These are phyloP conservation scores for Triglochin maritima DNA, from an alignment of 106 monocot genomes.

Conservation along the genomic window DNA sequence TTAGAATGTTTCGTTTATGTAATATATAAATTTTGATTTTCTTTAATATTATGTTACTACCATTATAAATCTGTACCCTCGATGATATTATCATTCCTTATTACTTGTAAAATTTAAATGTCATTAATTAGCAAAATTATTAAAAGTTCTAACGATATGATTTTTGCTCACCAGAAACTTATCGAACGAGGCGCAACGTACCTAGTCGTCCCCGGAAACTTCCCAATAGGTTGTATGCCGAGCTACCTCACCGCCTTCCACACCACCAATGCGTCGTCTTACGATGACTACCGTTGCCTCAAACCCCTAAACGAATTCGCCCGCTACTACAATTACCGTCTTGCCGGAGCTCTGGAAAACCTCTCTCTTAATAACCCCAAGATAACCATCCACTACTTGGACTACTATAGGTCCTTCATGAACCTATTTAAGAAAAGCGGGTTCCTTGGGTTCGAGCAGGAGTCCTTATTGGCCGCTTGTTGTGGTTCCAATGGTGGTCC, in stretches of 20 bases:
- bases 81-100: too few species aligned
- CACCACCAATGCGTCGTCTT: not conserved
- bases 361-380: not conserved
- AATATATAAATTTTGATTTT: too few species aligned
- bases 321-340: conserved; percentile 6
- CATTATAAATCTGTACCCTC: too few species aligned
- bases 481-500: conserved; percentile 9
- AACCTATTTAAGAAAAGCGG: not conserved
- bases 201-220: conserved; percentile 15
- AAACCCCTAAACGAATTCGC: conserved; percentile 12
- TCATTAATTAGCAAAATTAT: too few species aligned
- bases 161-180: not conserved
- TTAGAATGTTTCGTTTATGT: too few species aligned
- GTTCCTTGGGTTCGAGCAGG: not conserved
- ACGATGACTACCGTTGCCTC: conserved; percentile 3
- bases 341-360: not conserved
- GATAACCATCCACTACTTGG: conserved; percentile 11
- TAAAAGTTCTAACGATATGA: too few species aligned
- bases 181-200: conserved; percentile 8
- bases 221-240: conserved; percentile 20
- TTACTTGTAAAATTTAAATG: too few species aligned
- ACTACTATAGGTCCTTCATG: conserved; percentile 12
- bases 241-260: conserved; percentile 7
- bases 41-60: too few species aligned
- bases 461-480: conserved; percentile 7